Conservation (phyloP, 208 protist genomes). For the Trypanosoma theileri region DNA sequence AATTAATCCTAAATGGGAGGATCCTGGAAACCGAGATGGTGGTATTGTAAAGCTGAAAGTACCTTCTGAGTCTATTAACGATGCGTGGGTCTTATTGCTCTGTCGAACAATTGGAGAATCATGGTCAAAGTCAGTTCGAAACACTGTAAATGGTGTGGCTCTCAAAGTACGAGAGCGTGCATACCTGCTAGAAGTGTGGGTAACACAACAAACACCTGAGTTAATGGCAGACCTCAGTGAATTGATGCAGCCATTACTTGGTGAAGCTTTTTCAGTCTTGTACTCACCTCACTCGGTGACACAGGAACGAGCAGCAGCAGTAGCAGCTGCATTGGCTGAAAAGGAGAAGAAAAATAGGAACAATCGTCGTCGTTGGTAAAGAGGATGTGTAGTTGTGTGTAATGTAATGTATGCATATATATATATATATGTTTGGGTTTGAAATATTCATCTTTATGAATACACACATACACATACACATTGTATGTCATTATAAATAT, state of each 20-base stretch:
- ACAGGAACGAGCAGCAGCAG: conserved; percentile 57
- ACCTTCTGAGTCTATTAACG: conserved; percentile 43
- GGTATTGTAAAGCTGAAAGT: conserved; percentile 78
- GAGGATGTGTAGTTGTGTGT: conserved; percentile 7
- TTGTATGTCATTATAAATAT: no score
- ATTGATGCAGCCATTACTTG: conserved; percentile 58
- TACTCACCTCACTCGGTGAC: conserved; percentile 67
- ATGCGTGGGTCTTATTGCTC: conserved; percentile 82
- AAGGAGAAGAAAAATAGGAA: conserved; percentile 50
- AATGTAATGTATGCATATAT: not conserved
- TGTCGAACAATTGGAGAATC: conserved; percentile 82
- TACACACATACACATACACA: no score
- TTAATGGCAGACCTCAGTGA: conserved; percentile 67
- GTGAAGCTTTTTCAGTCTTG: conserved; percentile 42
- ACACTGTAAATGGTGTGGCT: conserved; percentile 78
- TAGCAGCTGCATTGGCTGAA: conserved; percentile 37
- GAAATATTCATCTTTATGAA: no score
- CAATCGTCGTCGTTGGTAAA: conserved; percentile 37
- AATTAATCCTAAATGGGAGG: conserved; percentile 96
- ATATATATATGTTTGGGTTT: not conserved
- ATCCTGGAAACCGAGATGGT: conserved; percentile 85
- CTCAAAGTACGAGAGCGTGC: conserved; percentile 75
- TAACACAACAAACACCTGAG: conserved; percentile 60
- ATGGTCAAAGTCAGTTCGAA: conserved; percentile 65
- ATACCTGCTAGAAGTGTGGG: conserved; percentile 84